These are phyloP conservation scores for Pseudogymnoascus sp. DNA, from an alignment of 2,329 filamentous ascomycete genomes.

Conservation along the genomic window DNA sequence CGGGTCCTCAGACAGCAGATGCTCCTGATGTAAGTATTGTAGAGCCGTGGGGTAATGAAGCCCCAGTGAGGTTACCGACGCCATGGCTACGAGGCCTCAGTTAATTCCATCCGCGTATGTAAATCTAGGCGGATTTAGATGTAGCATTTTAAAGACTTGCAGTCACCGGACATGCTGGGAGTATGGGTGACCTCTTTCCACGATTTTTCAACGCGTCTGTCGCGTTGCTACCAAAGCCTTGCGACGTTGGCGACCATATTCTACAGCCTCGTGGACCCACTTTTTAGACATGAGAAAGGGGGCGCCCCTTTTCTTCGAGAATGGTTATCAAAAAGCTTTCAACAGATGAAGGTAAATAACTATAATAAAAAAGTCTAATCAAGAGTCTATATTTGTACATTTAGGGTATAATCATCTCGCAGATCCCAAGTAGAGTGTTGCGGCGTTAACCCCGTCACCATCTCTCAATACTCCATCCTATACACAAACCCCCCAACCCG, in stretches of 20 bases:
- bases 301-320: background rate
- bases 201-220: conserved; percentile 2
- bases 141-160: background rate
- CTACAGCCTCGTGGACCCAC: background rate
- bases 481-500: background rate
- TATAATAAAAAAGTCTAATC: background rate
- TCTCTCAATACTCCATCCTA: background rate
- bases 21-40: conserved; percentile 73
- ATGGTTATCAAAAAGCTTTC: background rate
- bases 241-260: background rate
- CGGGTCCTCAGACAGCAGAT: conserved; percentile 61
- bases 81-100: conserved; percentile 50
- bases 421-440: background rate
- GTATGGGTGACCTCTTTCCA: conserved; percentile 4
- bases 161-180: background rate
- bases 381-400: background rate
- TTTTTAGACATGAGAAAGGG: background rate
- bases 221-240: conserved; percentile 3
- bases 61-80: conserved; percentile 81
- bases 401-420: background rate
- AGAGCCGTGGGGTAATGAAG: conserved; percentile 81
- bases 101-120: background rate
- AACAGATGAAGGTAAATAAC: background rate
- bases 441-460: background rate
- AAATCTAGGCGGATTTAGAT: background rate